A percentile compares a stretch with the other conserved stretches of the same genome.
Evolutionary conservation across 2,329 filamentous ascomycete species (phyloP).

Genomic region (Aspergillus pseudoterreus): DNA sequence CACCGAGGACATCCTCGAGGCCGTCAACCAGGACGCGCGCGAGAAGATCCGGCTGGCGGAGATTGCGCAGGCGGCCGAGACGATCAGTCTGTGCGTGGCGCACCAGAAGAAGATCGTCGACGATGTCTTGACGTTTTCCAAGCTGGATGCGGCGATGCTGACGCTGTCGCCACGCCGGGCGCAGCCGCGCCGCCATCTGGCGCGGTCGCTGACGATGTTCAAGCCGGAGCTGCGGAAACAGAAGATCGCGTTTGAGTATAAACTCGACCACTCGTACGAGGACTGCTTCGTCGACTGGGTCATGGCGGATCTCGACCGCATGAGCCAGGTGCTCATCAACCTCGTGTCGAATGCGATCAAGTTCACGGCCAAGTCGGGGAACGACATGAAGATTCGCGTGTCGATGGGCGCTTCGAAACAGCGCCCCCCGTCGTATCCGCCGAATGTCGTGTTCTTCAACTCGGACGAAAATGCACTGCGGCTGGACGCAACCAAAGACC

Average conservation of each 20-base stretch:
- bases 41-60: slow-evolving; percentile 46
- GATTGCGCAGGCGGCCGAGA: slow-evolving; percentile 71
- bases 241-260: slow-evolving; percentile 63
- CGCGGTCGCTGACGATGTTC: slow-evolving; percentile 71
- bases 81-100: slow-evolving; percentile 71
- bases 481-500: slow-evolving; percentile 32
- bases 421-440: slow-evolving; percentile 42
- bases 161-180: slow-evolving; percentile 68
- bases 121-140: slow-evolving; percentile 69
- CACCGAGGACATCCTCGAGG: slow-evolving; percentile 45
- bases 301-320: slow-evolving; percentile 66
- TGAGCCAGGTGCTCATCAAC: slow-evolving; percentile 77
- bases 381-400: slow-evolving; percentile 43
- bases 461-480: slow-evolving; percentile 15
- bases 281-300: slow-evolving; percentile 62
- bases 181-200: slow-evolving; percentile 63
- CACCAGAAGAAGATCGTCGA: slow-evolving; percentile 79
- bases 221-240: slow-evolving; percentile 68
- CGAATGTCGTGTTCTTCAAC: slow-evolving; percentile 33
- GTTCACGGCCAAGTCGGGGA: slow-evolving; percentile 60
- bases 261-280: slow-evolving; percentile 60
- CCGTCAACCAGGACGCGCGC: slow-evolving; percentile 8
- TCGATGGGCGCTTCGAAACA: slow-evolving; percentile 49
- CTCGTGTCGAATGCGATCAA: slow-evolving; percentile 78
- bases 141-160: slow-evolving; percentile 71